Percentiles rank a stretch among this genome's conserved stretches.
Evolutionary conservation across 345 rosid species (phyloP).

Genomic region (Ailanthus altissimus): DNA sequence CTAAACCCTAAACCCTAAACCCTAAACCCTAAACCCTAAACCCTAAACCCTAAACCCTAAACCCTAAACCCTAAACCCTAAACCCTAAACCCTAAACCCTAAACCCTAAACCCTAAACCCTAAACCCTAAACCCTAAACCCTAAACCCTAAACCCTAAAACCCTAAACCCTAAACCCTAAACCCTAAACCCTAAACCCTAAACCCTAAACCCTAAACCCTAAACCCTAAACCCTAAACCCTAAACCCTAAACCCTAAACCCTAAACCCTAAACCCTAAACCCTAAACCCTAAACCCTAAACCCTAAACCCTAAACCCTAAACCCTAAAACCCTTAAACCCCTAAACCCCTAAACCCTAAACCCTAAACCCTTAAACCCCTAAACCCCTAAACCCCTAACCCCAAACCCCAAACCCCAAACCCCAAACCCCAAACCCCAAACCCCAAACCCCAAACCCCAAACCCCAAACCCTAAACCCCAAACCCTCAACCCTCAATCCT

Average conservation of each 20-base stretch:
- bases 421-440: too few relatives aligned
- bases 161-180: background rate
- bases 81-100: too few relatives aligned
- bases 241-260: background rate
- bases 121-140: too few relatives aligned
- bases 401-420: too few relatives aligned
- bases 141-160: too few relatives aligned
- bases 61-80: background rate
- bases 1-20: background rate
- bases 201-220: background rate
- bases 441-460: too few relatives aligned
- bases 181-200: background rate
- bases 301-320: background rate
- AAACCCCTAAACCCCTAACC: too few relatives aligned
- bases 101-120: background rate
- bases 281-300: background rate
- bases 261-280: background rate
- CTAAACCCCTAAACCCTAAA: too few relatives aligned
- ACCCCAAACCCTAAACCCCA: too few relatives aligned
- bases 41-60: background rate
- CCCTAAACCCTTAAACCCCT: too few relatives aligned
- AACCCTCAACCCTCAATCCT: too few relatives aligned
- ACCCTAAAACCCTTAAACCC: too few relatives aligned
- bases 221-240: background rate
- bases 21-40: background rate